Evolutionary conservation across 2,329 filamentous ascomycete genomes (phyloP).

Genomic region (Phialocephala subalpina): DNA sequence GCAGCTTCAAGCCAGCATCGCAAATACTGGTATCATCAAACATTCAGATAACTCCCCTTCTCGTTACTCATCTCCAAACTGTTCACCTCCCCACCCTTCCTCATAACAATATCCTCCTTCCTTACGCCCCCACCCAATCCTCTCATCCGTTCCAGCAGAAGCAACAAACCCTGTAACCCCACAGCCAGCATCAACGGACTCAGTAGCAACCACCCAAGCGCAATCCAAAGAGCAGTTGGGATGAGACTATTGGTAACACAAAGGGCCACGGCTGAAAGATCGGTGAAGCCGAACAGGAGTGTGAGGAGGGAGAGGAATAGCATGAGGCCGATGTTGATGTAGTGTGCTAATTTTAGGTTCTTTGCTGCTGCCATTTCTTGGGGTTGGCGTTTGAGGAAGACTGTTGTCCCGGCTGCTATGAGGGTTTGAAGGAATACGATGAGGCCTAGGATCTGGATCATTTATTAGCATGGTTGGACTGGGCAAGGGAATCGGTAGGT

Average conservation of each 20-base stretch:
- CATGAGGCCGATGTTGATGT: slow-evolving; percentile 4
- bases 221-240: background rate
- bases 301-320: background rate
- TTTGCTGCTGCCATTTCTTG: background rate
- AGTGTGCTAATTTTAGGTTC: background rate
- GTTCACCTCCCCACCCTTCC: background rate
- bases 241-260: background rate
- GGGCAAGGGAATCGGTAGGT: background rate
- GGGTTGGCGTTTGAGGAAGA: background rate
- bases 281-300: slow-evolving; percentile 8
- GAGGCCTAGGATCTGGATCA: slow-evolving; percentile 6
- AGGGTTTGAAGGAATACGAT: slow-evolving; percentile 9
- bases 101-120: background rate
- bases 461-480: background rate
- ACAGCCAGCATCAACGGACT: background rate
- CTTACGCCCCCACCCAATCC: background rate
- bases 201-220: background rate
- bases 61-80: too few relatives aligned
- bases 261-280: background rate
- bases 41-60: background rate
- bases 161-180: background rate
- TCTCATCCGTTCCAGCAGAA: slow-evolving; percentile 5
- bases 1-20: too few relatives aligned
- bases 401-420: slow-evolving; percentile 1
- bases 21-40: background rate